Percentiles rank a stretch among this genome's conserved stretches.
Evolutionary conservation across 768 basidiomycete species (phyloP).

Genomic region (Boletus pseudo-olivaceus): DNA sequence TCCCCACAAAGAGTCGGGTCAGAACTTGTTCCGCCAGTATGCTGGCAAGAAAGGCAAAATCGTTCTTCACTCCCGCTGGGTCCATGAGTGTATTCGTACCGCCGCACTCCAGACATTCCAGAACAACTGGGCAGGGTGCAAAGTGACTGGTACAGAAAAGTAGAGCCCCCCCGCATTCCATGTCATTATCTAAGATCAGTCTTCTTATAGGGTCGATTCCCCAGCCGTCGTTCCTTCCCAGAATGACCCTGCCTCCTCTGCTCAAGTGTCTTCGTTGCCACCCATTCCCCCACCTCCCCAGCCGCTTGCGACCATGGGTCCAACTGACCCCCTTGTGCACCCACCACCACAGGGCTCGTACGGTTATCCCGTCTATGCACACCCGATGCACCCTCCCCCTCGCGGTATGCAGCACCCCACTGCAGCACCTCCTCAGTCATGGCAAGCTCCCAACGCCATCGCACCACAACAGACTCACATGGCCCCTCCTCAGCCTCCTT

Average conservation of each 20-base stretch:
- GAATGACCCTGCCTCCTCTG: conserved; percentile 24
- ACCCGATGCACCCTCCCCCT: conserved; percentile 37
- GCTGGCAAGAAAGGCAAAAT: conserved; percentile 76
- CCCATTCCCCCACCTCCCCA: conserved; percentile 28
- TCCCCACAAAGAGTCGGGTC: conserved; percentile 73
- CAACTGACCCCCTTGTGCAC: conserved; percentile 28
- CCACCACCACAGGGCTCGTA: conserved; percentile 29
- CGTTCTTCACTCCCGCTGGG: conserved; percentile 71
- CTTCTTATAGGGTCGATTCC: conserved; percentile 23
- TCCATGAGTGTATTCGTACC: conserved; percentile 69
- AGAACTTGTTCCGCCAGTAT: conserved; percentile 78
- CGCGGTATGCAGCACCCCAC: conserved; percentile 44
- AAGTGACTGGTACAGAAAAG: conserved; percentile 72
- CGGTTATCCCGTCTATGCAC: conserved; percentile 37
- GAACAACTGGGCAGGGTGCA: conserved; percentile 77
- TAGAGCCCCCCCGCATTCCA: conserved; percentile 28
- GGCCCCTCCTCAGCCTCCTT: conserved; percentile 43
- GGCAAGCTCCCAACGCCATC: conserved; percentile 61
- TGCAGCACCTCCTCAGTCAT: conserved; percentile 54
- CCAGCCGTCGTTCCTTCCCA: conserved; percentile 17
- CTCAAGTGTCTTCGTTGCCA: conserved; percentile 24
- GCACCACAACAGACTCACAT: conserved; percentile 65
- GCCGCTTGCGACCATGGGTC: conserved; percentile 27
- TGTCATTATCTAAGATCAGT: not conserved
- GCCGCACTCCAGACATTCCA: conserved; percentile 70